Evolutionary conservation across 106 monocot genomes (phyloP).

Genomic region (Narthecium ossifragum): DNA sequence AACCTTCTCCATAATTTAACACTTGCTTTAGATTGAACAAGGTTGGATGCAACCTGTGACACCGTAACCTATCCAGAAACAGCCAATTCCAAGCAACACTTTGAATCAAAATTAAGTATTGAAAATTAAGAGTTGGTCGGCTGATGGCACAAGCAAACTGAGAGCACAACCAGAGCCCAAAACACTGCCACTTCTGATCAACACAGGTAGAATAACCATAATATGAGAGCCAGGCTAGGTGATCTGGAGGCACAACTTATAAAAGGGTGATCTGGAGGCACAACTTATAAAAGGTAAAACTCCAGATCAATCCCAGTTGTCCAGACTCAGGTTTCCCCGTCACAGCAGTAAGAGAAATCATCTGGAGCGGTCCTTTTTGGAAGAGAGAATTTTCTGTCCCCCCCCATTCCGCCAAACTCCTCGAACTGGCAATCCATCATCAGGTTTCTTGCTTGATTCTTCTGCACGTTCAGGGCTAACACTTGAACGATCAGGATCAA

Average conservation of each 20-base stretch:
- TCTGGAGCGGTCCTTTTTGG: background rate
- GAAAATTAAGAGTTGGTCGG: too few relatives aligned
- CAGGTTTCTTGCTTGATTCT: slow-evolving; percentile 5
- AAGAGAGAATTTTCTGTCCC: slow-evolving; percentile 40
- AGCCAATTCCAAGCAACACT: too few relatives aligned
- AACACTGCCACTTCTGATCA: too few relatives aligned
- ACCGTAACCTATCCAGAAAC: too few relatives aligned
- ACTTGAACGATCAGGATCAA: slow-evolving; percentile 22
- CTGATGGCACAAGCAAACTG: too few relatives aligned
- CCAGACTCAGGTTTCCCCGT: background rate
- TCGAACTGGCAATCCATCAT: slow-evolving; percentile 19
- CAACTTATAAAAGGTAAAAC: background rate
- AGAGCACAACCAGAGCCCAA: too few relatives aligned
- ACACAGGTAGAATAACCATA: too few relatives aligned
- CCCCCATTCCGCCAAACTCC: slow-evolving; percentile 82
- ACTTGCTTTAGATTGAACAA: too few relatives aligned
- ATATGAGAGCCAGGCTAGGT: too few relatives aligned
- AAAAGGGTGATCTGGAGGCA: background rate
- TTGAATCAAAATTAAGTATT: too few relatives aligned
- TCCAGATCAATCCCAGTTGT: background rate
- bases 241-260: background rate
- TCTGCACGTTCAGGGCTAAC: slow-evolving; percentile 18
- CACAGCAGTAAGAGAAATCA: background rate
- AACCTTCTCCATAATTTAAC: too few relatives aligned
- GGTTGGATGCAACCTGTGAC: too few relatives aligned